Percentiles rank a stretch among this genome's conserved stretches.
Evolutionary conservation across 306 rosid genomes (phyloP).

Genomic region (Castanea sativa): DNA sequence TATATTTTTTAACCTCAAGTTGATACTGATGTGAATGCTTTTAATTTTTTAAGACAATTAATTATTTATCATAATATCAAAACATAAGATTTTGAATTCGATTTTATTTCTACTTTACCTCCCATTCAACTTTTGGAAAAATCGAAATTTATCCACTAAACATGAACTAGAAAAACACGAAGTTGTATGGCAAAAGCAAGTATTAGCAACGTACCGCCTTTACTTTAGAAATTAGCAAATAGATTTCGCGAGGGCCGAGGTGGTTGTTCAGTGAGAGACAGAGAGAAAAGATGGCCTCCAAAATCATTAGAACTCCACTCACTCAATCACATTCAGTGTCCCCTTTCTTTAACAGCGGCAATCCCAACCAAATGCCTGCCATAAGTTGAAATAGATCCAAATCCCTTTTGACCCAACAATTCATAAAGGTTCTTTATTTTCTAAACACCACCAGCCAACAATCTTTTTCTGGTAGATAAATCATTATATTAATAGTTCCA

Average conservation of each 20-base stretch:
- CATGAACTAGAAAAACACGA: not conserved
- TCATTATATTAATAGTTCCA: constrained; percentile 15
- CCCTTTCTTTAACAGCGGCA: constrained; percentile 33
- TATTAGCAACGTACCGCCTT: too few relatives aligned
- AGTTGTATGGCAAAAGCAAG: not conserved
- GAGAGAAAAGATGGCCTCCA: not conserved
- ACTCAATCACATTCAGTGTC: constrained; percentile 65
- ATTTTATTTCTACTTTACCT: too few relatives aligned
- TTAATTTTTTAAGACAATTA: too few relatives aligned
- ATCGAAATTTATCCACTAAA: too few relatives aligned
- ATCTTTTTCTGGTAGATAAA: constrained; percentile 25
- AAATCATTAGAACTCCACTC: constrained; percentile 53
- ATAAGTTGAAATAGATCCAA: not conserved
- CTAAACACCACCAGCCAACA: constrained; percentile 25
- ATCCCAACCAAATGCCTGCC: constrained; percentile 22
- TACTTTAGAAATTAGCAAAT: too few relatives aligned
- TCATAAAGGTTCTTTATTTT: constrained; percentile 4
- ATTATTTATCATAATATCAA: too few relatives aligned
- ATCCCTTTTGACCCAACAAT: constrained; percentile 13
- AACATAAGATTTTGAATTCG: too few relatives aligned
- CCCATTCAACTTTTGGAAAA: too few relatives aligned
- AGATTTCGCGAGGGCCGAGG: too few relatives aligned
- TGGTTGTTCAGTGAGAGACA: not conserved
- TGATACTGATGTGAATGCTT: too few relatives aligned
- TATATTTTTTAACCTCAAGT: too few relatives aligned